Conservation (phyloP, 306 rosid species). For the Citrullus amarus region DNA sequence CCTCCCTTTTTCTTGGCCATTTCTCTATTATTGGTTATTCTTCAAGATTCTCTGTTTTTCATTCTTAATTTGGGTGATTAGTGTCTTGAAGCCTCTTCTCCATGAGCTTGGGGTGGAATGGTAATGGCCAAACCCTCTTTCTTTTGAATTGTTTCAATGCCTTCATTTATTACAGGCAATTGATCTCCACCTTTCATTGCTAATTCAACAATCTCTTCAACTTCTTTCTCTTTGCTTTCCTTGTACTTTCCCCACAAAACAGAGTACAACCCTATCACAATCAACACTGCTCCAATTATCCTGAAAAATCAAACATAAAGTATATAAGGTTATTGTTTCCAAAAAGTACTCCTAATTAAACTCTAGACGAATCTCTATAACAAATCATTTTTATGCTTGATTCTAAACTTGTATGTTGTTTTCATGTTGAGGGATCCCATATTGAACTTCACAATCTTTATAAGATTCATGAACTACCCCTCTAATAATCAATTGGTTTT, state of each 20-base stretch:
- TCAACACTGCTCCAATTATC: constrained; percentile 11
- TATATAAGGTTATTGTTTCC: neutral
- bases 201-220: neutral
- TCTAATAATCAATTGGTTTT: no score
- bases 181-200: neutral
- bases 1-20: neutral
- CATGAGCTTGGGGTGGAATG: neutral
- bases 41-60: neutral
- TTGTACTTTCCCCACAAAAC: constrained; percentile 12
- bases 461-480: no score
- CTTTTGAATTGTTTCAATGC: neutral
- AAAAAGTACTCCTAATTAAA: no score
- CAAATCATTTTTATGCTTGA: no score
- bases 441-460: no score
- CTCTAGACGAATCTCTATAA: no score
- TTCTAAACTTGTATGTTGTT: neutral
- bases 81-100: neutral
- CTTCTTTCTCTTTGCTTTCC: neutral
- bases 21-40: neutral
- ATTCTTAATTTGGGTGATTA: neutral
- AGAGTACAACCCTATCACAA: constrained; percentile 1
- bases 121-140: neutral
- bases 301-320: neutral
- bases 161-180: neutral
- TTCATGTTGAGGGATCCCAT: no score